phyloP scores from a whole-genome alignment of 106 monocot genomes.

The Alisma plantagoaquatica region DNA sequence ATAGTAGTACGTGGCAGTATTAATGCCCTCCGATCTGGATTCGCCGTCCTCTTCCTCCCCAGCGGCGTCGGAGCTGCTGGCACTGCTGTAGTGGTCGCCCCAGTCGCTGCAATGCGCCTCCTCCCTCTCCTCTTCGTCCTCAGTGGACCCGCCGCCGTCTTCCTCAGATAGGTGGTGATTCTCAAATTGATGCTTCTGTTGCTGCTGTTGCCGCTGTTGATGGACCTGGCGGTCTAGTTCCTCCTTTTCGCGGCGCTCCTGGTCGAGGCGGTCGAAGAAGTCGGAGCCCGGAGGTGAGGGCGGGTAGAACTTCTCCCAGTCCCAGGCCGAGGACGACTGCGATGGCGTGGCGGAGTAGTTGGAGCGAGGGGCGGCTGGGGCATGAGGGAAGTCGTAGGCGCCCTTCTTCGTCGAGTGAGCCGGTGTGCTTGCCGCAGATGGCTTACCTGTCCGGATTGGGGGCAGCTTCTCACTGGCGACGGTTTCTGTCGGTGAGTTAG shows the following conservation, averaged over 20 bases:
- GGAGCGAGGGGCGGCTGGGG: neutral
- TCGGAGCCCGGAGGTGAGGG: conserved; percentile 92
- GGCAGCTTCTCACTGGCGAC: no score
- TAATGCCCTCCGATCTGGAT: neutral
- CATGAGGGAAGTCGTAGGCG: conserved; percentile 10
- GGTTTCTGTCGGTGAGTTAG: no score
- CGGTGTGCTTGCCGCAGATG: no score
- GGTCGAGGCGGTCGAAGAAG: conserved; percentile 53
- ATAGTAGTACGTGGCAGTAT: neutral
- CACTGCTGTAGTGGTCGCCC: conserved; percentile 25
- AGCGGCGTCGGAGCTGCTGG: neutral
- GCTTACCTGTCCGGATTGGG: no score
- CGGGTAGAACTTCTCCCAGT: conserved; percentile 90
- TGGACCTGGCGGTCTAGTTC: neutral
- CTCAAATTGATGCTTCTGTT: neutral
- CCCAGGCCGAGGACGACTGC: conserved; percentile 75
- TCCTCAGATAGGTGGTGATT: conserved; percentile 1
- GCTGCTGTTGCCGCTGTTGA: neutral
- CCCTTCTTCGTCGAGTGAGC: no score
- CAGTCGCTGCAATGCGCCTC: conserved; percentile 24
- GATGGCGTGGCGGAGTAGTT: conserved; percentile 50
- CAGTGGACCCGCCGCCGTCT: conserved; percentile 13
- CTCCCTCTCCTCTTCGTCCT: neutral
- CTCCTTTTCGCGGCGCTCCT: neutral
- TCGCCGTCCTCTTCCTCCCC: neutral